A percentile compares a stretch with the other conserved stretches of the same genome.
These are phyloP conservation scores for Tolypocladium pustulatum DNA, from an alignment of 2,329 filamentous ascomycete species.

Conservation along the genomic window DNA sequence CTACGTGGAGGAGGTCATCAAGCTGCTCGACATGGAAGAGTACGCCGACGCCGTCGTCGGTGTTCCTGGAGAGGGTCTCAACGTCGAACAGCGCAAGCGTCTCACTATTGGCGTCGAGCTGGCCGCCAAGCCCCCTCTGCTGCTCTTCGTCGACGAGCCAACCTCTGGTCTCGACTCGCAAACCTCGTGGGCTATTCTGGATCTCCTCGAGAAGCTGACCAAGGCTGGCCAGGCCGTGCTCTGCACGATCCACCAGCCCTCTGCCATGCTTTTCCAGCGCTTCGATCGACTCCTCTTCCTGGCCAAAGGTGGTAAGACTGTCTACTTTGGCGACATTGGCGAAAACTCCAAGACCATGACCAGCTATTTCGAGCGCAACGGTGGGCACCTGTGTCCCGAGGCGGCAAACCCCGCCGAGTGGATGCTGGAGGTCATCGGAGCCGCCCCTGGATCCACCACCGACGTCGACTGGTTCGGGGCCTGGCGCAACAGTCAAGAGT, in stretches of 20 bases:
- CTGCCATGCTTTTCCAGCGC: slow-evolving; percentile 85
- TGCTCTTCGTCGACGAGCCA: slow-evolving; percentile 90
- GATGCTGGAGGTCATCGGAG: slow-evolving; percentile 57
- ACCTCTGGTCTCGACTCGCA: slow-evolving; percentile 90
- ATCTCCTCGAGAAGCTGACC: slow-evolving; percentile 80
- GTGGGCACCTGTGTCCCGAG: slow-evolving; percentile 51
- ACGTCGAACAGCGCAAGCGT: slow-evolving; percentile 61
- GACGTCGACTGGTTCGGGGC: slow-evolving; percentile 56
- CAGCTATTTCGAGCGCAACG: slow-evolving; percentile 66
- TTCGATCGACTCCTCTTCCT: slow-evolving; percentile 77
- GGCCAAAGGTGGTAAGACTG: slow-evolving; percentile 62
- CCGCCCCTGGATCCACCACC: slow-evolving; percentile 51
- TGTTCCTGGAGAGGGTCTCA: slow-evolving; percentile 77
- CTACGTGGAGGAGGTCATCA: slow-evolving; percentile 86
- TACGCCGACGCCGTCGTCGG: slow-evolving; percentile 88
- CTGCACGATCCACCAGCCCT: slow-evolving; percentile 98
- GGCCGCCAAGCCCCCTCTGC: slow-evolving; percentile 77
- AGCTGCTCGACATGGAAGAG: slow-evolving; percentile 78
- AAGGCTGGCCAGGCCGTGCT: slow-evolving; percentile 85
- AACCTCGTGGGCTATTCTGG: slow-evolving; percentile 85
- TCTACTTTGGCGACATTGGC: slow-evolving; percentile 76
- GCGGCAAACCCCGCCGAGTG: slow-evolving; percentile 74
- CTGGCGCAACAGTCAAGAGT: slow-evolving; percentile 51
- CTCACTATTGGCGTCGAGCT: slow-evolving; percentile 95
- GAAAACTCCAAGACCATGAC: slow-evolving; percentile 57